Evolutionary conservation across 1,284 basidiomycete species (phyloP), one percentile per base, ranked within the genome.

Genomic region (Earliella scabrosa): DNA sequence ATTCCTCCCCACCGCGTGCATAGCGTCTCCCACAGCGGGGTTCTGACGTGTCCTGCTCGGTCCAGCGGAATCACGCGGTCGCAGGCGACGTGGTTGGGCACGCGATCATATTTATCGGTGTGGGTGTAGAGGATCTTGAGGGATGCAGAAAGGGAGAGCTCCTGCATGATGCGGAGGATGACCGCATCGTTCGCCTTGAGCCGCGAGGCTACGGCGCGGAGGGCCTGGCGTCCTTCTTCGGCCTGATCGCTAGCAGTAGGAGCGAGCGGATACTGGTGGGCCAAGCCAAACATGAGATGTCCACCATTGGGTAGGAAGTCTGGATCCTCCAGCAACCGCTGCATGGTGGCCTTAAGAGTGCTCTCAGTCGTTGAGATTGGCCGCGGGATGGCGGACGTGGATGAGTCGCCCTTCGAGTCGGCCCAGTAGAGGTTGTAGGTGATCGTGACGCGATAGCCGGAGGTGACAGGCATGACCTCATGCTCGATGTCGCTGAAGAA

Each of bases 401-500:
- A 31, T 31, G 29, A 7, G 6, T 31, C 29, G 29, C 7, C 6
- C 7, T 38, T 36, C 13, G 29, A n/a, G n/a, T n/a, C 13, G 5
- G 49, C 51, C 43, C 68, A 66, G 50, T 68, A 73, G 18, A 76
- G 67, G 60, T 77, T 73, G 63, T 73, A 80, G 0, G 77, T 76
- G n/a, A 82, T 55, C 3, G 76, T 79, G 39, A 81, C 66, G 4
- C 76, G 70, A 51, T 73, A 68, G 0, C 80, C 79, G 0, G 69
- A 68, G 9, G 49, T 65, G 16, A 82, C 76, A 1, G 68, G 67
- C 0, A 65, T 29, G 10, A 82, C 75, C 59, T 80, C 77, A 60
- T 81, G 76, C 56, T 77, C 75, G 56, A 77, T 71, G 62, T 80
- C 77, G 51, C 75, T 72, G 67, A 69, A 78, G 60, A 80, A 75